These are phyloP conservation scores for Quercus alba DNA, from an alignment of 306 rosid species.

Conservation along the genomic window DNA sequence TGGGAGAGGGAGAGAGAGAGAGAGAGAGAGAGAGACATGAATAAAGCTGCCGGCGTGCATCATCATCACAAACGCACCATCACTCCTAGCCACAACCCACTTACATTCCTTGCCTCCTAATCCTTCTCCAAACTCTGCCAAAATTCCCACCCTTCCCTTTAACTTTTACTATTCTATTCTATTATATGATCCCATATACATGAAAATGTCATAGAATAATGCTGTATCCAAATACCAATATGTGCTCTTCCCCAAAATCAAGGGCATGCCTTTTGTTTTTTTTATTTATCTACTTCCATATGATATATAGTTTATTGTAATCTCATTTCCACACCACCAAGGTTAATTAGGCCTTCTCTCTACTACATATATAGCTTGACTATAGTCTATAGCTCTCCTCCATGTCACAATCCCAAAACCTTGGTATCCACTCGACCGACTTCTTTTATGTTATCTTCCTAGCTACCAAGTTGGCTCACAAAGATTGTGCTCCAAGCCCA, in stretches of 20 bases:
- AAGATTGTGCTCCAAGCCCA: slow-evolving; percentile 28
- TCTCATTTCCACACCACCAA: slow-evolving; percentile 1
- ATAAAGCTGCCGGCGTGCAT: slow-evolving; percentile 99
- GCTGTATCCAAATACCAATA: slow-evolving; percentile 40
- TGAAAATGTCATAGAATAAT: slow-evolving; percentile 18
- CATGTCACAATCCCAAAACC: slow-evolving; percentile 9
- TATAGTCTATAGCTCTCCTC: neutral
- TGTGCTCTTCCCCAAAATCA: slow-evolving; percentile 54
- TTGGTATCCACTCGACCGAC: slow-evolving; percentile 1
- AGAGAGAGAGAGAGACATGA: slow-evolving; percentile 33
- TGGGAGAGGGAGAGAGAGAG: slow-evolving; percentile 37
- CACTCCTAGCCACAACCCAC: slow-evolving; percentile 41
- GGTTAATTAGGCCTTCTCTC: slow-evolving; percentile 10
- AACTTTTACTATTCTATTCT: slow-evolving; percentile 32
- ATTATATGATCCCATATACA: slow-evolving; percentile 29
- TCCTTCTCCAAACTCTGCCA: slow-evolving; percentile 70
- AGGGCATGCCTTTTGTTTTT: slow-evolving; percentile 53
- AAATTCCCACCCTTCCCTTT: slow-evolving; percentile 35
- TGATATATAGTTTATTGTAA: slow-evolving; percentile 8
- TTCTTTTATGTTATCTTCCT: neutral
- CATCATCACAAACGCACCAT: slow-evolving; percentile 70
- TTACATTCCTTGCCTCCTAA: slow-evolving; percentile 67
- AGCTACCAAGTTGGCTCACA: slow-evolving; percentile 19
- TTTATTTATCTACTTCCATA: slow-evolving; percentile 13
- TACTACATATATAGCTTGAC: slow-evolving; percentile 2